Percentiles rank a stretch among this genome's conserved stretches.
Conservation (phyloP, 2,329 filamentous ascomycete genomes). For the Simplicillium aogashimaense region DNA sequence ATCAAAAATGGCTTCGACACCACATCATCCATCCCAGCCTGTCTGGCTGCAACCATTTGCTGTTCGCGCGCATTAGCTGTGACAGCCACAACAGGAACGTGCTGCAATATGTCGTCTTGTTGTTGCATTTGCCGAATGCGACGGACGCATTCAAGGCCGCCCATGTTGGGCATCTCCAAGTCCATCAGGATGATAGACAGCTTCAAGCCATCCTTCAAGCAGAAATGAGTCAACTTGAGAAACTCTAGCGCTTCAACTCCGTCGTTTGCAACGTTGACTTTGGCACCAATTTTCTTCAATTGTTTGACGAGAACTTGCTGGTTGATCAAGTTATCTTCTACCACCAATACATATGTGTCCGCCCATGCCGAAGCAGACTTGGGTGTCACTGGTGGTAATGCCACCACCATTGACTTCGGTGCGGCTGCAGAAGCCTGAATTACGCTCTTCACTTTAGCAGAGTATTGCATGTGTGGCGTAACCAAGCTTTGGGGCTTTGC, state of each 20-base stretch:
- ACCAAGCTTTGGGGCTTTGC: conserved; percentile 22
- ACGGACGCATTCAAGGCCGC: conserved; percentile 30
- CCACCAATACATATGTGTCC: conserved; percentile 46
- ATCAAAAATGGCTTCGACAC: conserved; percentile 49
- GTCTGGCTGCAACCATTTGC: conserved; percentile 24
- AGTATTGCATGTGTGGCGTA: conserved; percentile 24
- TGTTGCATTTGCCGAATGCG: conserved; percentile 28
- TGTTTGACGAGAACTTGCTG: conserved; percentile 59
- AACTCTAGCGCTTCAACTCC: conserved; percentile 45
- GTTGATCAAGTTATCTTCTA: conserved; percentile 60
- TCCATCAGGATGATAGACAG: conserved; percentile 35
- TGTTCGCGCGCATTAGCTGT: conserved; percentile 40
- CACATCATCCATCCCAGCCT: conserved; percentile 37
- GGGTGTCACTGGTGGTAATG: neutral
- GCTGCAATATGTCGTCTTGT: conserved; percentile 17
- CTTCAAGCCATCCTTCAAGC: conserved; percentile 8
- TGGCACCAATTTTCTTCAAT: conserved; percentile 47
- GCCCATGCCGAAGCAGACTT: neutral
- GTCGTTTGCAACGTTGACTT: conserved; percentile 51
- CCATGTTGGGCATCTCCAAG: conserved; percentile 39
- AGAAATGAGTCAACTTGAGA: conserved; percentile 22
- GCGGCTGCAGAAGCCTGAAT: conserved; percentile 10
- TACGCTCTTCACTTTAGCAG: conserved; percentile 13
- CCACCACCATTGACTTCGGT: neutral
- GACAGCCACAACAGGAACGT: conserved; percentile 35